Evolutionary conservation across 2,329 filamentous ascomycete species (phyloP).

Genomic region (Pestalotiopsis sp.): DNA sequence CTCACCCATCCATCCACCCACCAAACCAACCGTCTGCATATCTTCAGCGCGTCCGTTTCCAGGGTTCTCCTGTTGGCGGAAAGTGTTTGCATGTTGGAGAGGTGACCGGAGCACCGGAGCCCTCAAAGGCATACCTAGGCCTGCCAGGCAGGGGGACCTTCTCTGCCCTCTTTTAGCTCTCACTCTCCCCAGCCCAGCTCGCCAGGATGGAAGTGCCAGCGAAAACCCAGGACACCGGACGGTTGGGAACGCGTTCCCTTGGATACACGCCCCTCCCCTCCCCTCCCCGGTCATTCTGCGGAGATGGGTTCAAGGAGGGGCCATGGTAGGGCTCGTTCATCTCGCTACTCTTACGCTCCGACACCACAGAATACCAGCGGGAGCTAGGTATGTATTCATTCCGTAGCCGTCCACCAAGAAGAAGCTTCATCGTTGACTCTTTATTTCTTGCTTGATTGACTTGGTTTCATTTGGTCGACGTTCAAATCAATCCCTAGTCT

Average conservation of each 20-base stretch:
- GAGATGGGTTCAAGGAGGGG: neutral
- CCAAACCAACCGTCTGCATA: neutral
- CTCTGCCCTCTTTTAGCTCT: neutral
- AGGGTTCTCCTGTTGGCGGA: neutral
- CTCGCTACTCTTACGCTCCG: neutral
- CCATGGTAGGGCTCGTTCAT: neutral
- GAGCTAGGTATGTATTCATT: neutral
- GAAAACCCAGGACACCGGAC: neutral
- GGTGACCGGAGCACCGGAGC: neutral
- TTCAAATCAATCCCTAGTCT: too few relatives aligned
- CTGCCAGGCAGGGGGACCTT: neutral
- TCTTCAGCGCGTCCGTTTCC: neutral
- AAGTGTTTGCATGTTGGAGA: constrained; percentile 1
- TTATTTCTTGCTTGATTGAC: too few relatives aligned
- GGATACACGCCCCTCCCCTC: neutral
- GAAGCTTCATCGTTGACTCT: too few relatives aligned
- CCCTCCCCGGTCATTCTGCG: constrained; percentile 1
- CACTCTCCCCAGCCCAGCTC: neutral
- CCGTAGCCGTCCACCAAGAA: too few relatives aligned
- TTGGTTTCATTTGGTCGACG: too few relatives aligned
- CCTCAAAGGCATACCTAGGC: neutral
- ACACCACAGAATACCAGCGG: neutral
- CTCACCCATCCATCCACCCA: neutral
- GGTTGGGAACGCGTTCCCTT: neutral
- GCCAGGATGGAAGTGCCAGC: neutral